These are phyloP conservation scores for Ustilago sp. DNA, from an alignment of 1,284 basidiomycete species.

Conservation along the genomic window DNA sequence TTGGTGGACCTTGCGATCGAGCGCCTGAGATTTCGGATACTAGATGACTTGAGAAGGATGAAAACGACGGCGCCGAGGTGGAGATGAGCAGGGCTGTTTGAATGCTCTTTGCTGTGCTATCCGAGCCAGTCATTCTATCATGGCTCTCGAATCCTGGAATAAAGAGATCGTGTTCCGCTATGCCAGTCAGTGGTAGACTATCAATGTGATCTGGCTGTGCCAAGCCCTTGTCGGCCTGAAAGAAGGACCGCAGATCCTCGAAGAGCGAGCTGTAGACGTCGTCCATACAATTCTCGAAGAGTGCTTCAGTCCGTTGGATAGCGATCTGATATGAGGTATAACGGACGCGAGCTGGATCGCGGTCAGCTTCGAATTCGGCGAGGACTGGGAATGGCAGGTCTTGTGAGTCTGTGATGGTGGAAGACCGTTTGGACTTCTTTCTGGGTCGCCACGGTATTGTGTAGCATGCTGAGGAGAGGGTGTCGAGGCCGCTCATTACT, in stretches of 20 bases:
- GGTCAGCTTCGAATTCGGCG: conserved; percentile 40
- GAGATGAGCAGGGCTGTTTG: conserved; percentile 49
- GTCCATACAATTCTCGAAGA: conserved; percentile 41
- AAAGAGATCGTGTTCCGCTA: conserved; percentile 26
- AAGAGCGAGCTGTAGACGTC: conserved; percentile 39
- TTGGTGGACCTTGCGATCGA: conserved; percentile 2
- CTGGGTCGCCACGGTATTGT: conserved; percentile 49
- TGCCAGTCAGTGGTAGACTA: conserved; percentile 2
- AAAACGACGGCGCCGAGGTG: conserved; percentile 37
- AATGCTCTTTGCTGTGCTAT: conserved; percentile 30
- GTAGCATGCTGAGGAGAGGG: conserved; percentile 47
- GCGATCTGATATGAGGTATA: conserved; percentile 42
- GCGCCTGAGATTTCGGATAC: conserved; percentile 36
- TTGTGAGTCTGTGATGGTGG: not conserved
- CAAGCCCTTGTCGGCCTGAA: conserved; percentile 11
- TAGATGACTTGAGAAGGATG: conserved; percentile 40
- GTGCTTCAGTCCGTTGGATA: conserved; percentile 26
- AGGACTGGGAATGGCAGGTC: conserved; percentile 36
- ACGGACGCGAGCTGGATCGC: conserved; percentile 33
- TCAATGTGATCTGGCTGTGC: not conserved
- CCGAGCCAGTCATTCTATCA: not conserved
- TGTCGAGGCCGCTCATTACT: conserved; percentile 29
- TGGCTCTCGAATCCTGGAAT: conserved; percentile 42
- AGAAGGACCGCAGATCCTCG: conserved; percentile 31
- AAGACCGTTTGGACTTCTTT: conserved; percentile 24